Conservation (phyloP, 2,329 filamentous ascomycete genomes). For the Aspergillus hortae region DNA sequence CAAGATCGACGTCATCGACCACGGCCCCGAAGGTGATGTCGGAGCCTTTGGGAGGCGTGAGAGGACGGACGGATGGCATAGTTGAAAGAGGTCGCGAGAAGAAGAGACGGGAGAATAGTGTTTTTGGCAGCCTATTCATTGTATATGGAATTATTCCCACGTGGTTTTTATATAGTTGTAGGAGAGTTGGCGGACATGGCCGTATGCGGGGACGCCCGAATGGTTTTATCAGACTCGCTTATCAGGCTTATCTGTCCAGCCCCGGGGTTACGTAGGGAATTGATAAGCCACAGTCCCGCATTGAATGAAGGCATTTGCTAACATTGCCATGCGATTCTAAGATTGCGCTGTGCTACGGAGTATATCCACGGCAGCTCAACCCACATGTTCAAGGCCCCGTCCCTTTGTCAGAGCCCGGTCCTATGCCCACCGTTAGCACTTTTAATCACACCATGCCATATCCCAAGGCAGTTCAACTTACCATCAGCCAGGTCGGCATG, state of each 20-base stretch:
- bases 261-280: too few relatives aligned
- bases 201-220: background rate
- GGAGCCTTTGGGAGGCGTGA: slow-evolving; percentile 27
- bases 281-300: too few relatives aligned
- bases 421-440: too few relatives aligned
- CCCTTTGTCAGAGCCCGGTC: too few relatives aligned
- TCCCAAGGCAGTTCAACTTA: slow-evolving; percentile 6
- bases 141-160: background rate
- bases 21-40: slow-evolving; percentile 59
- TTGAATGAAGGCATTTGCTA: too few relatives aligned
- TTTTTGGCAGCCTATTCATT: background rate
- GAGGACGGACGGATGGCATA: slow-evolving; percentile 15
- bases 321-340: too few relatives aligned
- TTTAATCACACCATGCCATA: too few relatives aligned
- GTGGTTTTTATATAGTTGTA: background rate
- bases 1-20: slow-evolving; percentile 57
- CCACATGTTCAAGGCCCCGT: too few relatives aligned
- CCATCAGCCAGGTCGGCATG: slow-evolving; percentile 13
- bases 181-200: background rate
- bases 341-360: too few relatives aligned
- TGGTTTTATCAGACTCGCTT: background rate
- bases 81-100: background rate
- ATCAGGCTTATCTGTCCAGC: too few relatives aligned
- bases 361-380: too few relatives aligned
- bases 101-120: background rate